A percentile compares a stretch with the other conserved stretches of the same genome.
phyloP scores from a whole-genome alignment of 371 early-diverging fungal species.

The Lichtheimia ramosa region DNA sequence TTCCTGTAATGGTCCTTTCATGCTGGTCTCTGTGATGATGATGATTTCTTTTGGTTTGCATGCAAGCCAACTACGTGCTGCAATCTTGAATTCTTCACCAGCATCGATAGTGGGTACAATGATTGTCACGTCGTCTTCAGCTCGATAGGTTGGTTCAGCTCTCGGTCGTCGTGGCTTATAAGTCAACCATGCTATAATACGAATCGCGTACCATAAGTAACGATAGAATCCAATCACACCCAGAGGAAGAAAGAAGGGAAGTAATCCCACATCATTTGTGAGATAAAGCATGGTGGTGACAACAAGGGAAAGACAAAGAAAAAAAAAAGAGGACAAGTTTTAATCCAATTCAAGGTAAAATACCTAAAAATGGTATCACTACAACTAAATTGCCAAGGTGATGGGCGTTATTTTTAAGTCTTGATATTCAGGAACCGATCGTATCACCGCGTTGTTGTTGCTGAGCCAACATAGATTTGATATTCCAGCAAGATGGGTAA shows the following conservation, averaged over 20 bases:
- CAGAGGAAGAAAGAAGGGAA: conserved; percentile 68
- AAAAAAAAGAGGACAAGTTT: not conserved
- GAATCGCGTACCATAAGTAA: conserved; percentile 68
- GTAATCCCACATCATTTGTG: conserved; percentile 52
- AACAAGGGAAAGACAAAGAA: not conserved
- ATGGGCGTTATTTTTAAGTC: too few relatives aligned
- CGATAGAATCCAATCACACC: conserved; percentile 72
- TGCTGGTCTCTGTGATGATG: conserved; percentile 55
- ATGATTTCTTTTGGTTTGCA: conserved; percentile 64
- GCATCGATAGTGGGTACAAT: conserved; percentile 74
- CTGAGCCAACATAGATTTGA: conserved; percentile 51
- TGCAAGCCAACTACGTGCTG: conserved; percentile 65
- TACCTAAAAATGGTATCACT: too few relatives aligned
- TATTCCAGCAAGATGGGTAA: conserved; percentile 81
- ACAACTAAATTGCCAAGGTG: too few relatives aligned
- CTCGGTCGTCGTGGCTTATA: conserved; percentile 52
- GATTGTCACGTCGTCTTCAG: conserved; percentile 65
- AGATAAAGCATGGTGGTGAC: conserved; percentile 59
- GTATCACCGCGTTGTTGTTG: too few relatives aligned
- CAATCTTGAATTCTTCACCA: conserved; percentile 70
- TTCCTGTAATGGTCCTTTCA: conserved; percentile 50
- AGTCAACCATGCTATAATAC: conserved; percentile 49
- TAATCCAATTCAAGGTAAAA: conserved; percentile 3
- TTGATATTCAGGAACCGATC: too few relatives aligned
- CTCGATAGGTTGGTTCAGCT: conserved; percentile 45